Base-by-base conservation (phyloP, 352 stramenopile species). In the Phytopythium cucurbitacearum region DNA sequence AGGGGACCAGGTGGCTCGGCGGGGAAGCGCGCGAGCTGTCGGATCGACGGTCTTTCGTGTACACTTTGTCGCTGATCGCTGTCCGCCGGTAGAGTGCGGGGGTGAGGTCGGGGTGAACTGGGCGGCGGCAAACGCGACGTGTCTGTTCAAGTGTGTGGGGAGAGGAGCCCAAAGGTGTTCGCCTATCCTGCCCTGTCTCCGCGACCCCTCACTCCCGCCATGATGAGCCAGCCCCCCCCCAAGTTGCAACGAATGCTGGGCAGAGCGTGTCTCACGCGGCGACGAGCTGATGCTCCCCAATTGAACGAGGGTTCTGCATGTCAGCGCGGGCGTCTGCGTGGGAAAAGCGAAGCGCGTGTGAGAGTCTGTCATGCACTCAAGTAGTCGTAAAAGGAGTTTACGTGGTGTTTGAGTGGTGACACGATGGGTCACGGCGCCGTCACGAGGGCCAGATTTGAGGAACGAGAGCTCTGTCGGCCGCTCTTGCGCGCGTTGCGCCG, bases 151-250 rank as follows among this genome's bases (percentile, higher is more conserved):
- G 21, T 28, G 21, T 45, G 40, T 33, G 40, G 40, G 40, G 16
- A 12, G 43, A 48, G 43, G 43, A 48, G 43, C 21, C 16, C 21
- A 4, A 21, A 21, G 43, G 2, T 48, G 21, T 13, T 37, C 37
- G 28, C 43, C 43, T 32, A 8, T 21, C 13, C 41, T 47, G 43
- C 43, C 43, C 43, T 37, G 43, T 48, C 43, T 48, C 21, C 43
- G 43, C 40, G 40, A 45, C 40, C 40, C 21, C 21, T 28, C 21
- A 28, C 21, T 28, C 21, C 21, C 21, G 21, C 21, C 21, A 28
- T 28, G 21, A 28, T 28, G 21, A 28, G 21, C 21, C 21, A 28
- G 2, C 21, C 1, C 21, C 1, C 21, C 21, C 21, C 2, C 21
- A 28, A 28, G 21, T 28, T 28, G 21, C 21, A 28, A 28, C 21